Conservation (phyloP, 2,329 filamentous ascomycete genomes). For the Microdochium paspali region DNA sequence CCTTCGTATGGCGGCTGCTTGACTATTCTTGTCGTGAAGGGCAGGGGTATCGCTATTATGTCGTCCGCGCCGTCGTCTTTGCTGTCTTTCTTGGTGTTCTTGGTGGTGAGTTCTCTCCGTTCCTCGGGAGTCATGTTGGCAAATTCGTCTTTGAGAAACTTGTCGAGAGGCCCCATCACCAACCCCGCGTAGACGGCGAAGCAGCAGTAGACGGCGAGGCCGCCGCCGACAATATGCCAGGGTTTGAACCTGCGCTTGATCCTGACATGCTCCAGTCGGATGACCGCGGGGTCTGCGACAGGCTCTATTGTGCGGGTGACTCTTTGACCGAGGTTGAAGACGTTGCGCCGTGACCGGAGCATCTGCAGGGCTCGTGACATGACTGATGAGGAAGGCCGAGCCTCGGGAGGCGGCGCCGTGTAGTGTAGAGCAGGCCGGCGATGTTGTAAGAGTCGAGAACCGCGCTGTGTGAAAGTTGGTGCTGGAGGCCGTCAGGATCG, state of each 20-base stretch:
- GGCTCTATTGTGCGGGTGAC: conserved; percentile 2
- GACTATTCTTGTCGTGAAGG: conserved; percentile 43
- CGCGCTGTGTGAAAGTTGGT: too few species aligned
- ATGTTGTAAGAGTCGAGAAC: too few species aligned
- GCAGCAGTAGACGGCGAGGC: conserved; percentile 23
- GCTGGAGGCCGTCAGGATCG: too few species aligned
- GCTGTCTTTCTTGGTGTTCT: neutral
- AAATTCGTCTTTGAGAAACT: conserved; percentile 31
- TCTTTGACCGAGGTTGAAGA: conserved; percentile 10
- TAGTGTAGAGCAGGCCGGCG: neutral
- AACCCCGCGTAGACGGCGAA: conserved; percentile 33
- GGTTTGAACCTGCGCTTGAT: conserved; percentile 14
- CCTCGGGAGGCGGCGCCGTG: neutral
- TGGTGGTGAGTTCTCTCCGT: conserved; percentile 19
- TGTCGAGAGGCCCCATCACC: conserved; percentile 35
- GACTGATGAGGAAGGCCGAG: neutral
- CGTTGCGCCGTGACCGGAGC: conserved; percentile 7
- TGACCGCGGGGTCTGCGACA: conserved; percentile 7
- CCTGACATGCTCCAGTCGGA: conserved; percentile 17
- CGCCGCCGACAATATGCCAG: conserved; percentile 15
- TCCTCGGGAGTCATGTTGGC: conserved; percentile 32
- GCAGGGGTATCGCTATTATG: conserved; percentile 50
- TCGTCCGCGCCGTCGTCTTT: conserved; percentile 23
- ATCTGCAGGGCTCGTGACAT: neutral
- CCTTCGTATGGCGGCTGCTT: conserved; percentile 41